A percentile compares a stretch with the other conserved stretches of the same genome.
These are phyloP conservation scores for Chlamydomonas applanata DNA, from an alignment of 139 green algal species.

Conservation along the genomic window DNA sequence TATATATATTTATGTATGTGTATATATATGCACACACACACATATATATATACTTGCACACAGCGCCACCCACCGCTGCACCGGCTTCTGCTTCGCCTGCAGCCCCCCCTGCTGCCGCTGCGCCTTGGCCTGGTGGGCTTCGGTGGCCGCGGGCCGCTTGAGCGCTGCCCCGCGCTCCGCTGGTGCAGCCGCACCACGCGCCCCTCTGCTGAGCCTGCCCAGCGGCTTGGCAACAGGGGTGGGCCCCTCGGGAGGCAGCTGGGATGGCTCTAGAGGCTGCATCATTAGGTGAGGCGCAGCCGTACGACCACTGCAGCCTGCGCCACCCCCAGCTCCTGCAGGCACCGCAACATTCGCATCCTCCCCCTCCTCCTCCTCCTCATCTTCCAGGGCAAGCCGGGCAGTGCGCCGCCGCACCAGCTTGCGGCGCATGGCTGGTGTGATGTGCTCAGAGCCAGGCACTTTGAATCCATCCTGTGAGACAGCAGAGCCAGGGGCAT, in stretches of 20 bases:
- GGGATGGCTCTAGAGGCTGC: no score
- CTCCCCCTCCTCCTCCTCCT: slow-evolving; percentile 2
- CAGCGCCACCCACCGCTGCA: no score
- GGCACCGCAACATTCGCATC: background rate
- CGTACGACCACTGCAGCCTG: background rate
- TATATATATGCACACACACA: no score
- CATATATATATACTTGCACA: no score
- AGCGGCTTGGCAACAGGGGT: background rate
- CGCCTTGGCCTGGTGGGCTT: no score
- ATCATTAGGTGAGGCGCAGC: no score
- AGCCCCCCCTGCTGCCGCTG: no score
- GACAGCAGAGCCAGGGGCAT: background rate
- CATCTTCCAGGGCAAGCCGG: background rate
- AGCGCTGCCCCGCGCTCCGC: no score
- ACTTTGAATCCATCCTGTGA: background rate
- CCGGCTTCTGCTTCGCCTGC: no score
- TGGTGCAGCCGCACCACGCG: background rate
- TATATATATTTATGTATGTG: no score
- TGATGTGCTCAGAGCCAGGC: slow-evolving; percentile 11
- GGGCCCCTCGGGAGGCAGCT: no score
- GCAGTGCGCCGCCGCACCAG: background rate
- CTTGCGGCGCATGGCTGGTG: slow-evolving; percentile 3
- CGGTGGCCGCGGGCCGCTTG: no score
- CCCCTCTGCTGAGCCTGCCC: background rate
- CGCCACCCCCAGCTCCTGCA: background rate